These are phyloP conservation scores for Fusarium sulawesiense DNA, from an alignment of 2,329 filamentous ascomycete genomes.

Conservation along the genomic window DNA sequence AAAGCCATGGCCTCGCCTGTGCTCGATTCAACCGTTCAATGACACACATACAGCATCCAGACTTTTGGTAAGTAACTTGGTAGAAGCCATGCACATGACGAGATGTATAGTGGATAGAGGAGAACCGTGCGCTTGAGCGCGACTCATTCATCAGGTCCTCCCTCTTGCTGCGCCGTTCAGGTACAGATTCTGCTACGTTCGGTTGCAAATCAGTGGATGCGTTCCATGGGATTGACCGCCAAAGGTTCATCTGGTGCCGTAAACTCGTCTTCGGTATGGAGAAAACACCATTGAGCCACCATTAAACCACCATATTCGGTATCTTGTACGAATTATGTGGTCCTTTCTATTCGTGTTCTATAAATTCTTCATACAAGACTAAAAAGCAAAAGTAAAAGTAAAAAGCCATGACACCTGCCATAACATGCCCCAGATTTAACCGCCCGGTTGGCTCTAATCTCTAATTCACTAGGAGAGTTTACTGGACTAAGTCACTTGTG, in stretches of 20 bases:
- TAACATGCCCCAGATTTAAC: conserved; percentile 36
- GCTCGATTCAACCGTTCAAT: background rate
- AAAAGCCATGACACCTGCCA: background rate
- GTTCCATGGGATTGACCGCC: conserved; percentile 17
- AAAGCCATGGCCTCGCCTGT: conserved; percentile 3
- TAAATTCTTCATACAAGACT: conserved; percentile 5
- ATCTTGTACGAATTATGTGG: conserved; percentile 1
- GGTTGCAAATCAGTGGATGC: background rate
- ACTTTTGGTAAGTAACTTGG: background rate
- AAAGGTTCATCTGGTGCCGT: background rate
- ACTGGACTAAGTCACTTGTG: background rate
- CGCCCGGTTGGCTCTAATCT: conserved; percentile 17
- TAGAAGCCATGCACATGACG: conserved; percentile 1
- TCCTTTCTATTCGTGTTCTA: conserved; percentile 3
- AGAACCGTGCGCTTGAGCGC: conserved; percentile 11
- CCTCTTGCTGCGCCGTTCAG: conserved; percentile 23
- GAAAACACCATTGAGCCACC: background rate
- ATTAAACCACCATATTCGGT: background rate
- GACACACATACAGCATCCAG: background rate
- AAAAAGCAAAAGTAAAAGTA: conserved; percentile 30
- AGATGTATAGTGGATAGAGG: conserved; percentile 5
- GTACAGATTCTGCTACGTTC: conserved; percentile 15
- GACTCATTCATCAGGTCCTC: conserved; percentile 2
- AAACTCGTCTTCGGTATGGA: background rate
- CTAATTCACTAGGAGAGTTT: background rate